These are phyloP conservation scores for Panaeolus cyanescens DNA, from an alignment of 768 basidiomycete genomes.

Conservation along the genomic window DNA sequence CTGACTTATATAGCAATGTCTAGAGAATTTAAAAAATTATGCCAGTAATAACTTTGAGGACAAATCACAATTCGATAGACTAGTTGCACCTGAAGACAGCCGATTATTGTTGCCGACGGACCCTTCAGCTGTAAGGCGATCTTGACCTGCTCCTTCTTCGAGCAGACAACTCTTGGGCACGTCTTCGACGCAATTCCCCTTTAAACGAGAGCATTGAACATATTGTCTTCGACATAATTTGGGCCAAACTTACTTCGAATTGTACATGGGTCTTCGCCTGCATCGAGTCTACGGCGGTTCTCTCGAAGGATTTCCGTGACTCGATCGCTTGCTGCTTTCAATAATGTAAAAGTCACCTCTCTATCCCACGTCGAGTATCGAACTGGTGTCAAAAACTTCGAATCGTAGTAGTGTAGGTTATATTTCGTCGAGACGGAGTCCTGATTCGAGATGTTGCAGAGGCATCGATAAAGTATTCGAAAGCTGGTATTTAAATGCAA, in stretches of 20 bases:
- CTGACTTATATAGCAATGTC: too few relatives aligned
- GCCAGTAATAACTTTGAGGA: too few relatives aligned
- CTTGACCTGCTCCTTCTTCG: constrained; percentile 7
- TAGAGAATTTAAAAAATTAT: too few relatives aligned
- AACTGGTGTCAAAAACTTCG: neutral
- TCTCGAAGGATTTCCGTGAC: constrained; percentile 23
- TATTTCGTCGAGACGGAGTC: neutral
- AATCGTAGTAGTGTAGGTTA: neutral
- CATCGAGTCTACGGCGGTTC: constrained; percentile 20
- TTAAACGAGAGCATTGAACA: neutral
- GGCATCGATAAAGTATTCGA: too few relatives aligned
- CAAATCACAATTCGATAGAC: too few relatives aligned
- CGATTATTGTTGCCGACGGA: too few relatives aligned
- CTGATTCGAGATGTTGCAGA: too few relatives aligned
- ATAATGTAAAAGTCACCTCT: constrained; percentile 8
- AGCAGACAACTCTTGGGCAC: constrained; percentile 18
- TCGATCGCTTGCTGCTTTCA: constrained; percentile 21
- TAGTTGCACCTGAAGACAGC: too few relatives aligned
- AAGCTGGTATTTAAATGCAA: neutral
- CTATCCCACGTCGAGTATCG: neutral
- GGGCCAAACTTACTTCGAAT: constrained; percentile 14
- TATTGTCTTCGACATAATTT: neutral
- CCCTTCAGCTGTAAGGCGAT: neutral
- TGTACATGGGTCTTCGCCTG: constrained; percentile 18
- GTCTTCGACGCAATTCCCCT: constrained; percentile 21